Percentiles rank a stretch among this genome's conserved stretches.
Conservation (phyloP, 2,329 filamentous ascomycete species). For the Cyclaneusma minus region DNA sequence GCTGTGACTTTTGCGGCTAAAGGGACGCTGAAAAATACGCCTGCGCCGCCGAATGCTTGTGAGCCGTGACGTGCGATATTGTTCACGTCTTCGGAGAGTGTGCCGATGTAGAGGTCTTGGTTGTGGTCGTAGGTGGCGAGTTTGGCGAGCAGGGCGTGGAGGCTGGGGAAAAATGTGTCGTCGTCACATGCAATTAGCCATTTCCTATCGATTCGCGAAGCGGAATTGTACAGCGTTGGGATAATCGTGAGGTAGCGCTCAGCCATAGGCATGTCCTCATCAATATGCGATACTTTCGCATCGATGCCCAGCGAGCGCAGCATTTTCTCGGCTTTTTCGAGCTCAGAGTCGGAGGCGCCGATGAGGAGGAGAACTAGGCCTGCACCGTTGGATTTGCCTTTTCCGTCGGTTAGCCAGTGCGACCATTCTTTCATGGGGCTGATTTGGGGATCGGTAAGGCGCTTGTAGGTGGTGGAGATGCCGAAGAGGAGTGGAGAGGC, state of each 20-base stretch:
- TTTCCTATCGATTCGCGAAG: conserved; percentile 28
- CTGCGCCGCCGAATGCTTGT: conserved; percentile 18
- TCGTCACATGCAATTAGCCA: conserved; percentile 20
- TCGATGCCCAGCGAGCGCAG: conserved; percentile 35
- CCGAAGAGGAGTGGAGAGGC: conserved; percentile 42
- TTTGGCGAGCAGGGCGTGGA: conserved; percentile 14
- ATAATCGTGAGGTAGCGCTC: conserved; percentile 40
- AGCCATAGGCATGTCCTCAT: conserved; percentile 38
- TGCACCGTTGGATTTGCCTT: conserved; percentile 37
- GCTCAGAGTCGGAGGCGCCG: conserved; percentile 33
- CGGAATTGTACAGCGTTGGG: conserved; percentile 36
- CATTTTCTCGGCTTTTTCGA: conserved; percentile 30
- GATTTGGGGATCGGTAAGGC: conserved; percentile 34
- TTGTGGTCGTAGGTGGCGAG: conserved; percentile 11
- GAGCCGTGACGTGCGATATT: conserved; percentile 17
- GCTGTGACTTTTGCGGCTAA: conserved; percentile 29
- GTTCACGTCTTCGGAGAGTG: conserved; percentile 16
- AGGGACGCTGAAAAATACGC: conserved; percentile 20
- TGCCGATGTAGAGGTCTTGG: conserved; percentile 16
- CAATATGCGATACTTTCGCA: conserved; percentile 38
- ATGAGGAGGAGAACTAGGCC: conserved; percentile 38
- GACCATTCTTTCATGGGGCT: conserved; percentile 41
- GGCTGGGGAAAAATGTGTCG: conserved; percentile 17
- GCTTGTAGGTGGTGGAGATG: conserved; percentile 40
- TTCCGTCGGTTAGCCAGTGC: conserved; percentile 42